Evolutionary conservation across 179 eudicot genomes (phyloP).

Genomic region (Actinidia chinensis): DNA sequence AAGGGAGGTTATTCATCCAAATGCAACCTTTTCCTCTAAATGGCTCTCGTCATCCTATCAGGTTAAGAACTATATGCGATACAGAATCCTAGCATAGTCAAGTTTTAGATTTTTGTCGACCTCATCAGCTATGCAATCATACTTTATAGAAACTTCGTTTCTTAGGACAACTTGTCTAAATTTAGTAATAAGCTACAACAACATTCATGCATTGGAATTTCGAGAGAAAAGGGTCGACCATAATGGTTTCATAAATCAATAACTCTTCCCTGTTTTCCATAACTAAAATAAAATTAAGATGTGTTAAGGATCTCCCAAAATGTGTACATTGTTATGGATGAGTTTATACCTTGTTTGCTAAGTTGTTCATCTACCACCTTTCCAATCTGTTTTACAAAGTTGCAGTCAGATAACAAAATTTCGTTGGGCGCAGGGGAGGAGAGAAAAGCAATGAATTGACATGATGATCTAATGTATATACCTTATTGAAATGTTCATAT

Average conservation of each 20-base stretch:
- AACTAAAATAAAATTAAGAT: background rate
- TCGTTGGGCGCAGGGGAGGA: background rate
- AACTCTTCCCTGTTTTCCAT: background rate
- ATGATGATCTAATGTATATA: slow-evolving; percentile 9
- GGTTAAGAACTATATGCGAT: background rate
- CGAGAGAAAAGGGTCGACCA: background rate
- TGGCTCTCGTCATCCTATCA: background rate
- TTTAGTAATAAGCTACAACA: background rate
- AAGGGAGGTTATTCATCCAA: slow-evolving; percentile 6
- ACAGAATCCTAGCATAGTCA: slow-evolving; percentile 3
- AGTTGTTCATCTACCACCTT: slow-evolving; percentile 49
- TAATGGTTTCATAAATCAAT: background rate
- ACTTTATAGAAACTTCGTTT: background rate
- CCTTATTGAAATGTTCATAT: slow-evolving; percentile 98
- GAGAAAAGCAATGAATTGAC: background rate
- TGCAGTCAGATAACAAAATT: slow-evolving; percentile 6
- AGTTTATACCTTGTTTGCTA: slow-evolving; percentile 38
- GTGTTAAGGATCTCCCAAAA: background rate
- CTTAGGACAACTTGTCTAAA: background rate
- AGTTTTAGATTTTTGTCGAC: background rate
- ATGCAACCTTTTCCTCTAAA: background rate
- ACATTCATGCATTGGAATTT: background rate
- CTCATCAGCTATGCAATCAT: background rate
- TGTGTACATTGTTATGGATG: background rate
- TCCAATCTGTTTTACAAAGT: slow-evolving; percentile 34